These are phyloP conservation scores for Euphorbia tirucalli DNA, from an alignment of 345 rosid genomes.

Conservation along the genomic window DNA sequence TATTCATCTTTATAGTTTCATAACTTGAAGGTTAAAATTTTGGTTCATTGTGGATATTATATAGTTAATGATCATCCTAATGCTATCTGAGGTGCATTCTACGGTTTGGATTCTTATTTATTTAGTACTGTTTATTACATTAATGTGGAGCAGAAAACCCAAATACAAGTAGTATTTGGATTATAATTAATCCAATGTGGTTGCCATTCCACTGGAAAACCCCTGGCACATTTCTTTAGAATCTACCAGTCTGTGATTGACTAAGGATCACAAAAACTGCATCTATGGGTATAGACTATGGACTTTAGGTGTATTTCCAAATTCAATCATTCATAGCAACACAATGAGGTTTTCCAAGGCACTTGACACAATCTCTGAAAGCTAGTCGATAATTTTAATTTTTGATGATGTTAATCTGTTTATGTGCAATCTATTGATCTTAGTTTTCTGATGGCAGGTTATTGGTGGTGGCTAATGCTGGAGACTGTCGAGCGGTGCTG, in stretches of 20 bases:
- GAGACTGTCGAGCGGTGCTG: constrained; percentile 85
- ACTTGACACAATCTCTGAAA: background rate
- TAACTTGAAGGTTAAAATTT: background rate
- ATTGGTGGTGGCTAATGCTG: constrained; percentile 85
- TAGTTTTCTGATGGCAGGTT: constrained; percentile 41
- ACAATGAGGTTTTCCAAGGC: background rate
- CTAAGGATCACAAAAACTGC: background rate
- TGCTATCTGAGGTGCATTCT: background rate
- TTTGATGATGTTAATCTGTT: background rate
- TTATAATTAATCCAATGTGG: background rate
- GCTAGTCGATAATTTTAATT: background rate
- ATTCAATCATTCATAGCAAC: background rate
- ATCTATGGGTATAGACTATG: background rate
- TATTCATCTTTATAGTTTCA: background rate
- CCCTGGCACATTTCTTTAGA: background rate
- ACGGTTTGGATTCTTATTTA: background rate
- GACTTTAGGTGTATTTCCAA: background rate
- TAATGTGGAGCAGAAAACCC: background rate
- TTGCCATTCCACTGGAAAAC: background rate
- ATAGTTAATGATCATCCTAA: background rate
- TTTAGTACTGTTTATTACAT: background rate
- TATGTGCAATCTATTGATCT: constrained; percentile 7
- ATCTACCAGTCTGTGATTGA: background rate
- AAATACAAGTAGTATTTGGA: background rate
- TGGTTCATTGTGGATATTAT: background rate